A percentile compares a stretch with the other conserved stretches of the same genome.
Evolutionary conservation across 1,284 basidiomycete species (phyloP).

Genomic region (Chondrostereum purpureum): DNA sequence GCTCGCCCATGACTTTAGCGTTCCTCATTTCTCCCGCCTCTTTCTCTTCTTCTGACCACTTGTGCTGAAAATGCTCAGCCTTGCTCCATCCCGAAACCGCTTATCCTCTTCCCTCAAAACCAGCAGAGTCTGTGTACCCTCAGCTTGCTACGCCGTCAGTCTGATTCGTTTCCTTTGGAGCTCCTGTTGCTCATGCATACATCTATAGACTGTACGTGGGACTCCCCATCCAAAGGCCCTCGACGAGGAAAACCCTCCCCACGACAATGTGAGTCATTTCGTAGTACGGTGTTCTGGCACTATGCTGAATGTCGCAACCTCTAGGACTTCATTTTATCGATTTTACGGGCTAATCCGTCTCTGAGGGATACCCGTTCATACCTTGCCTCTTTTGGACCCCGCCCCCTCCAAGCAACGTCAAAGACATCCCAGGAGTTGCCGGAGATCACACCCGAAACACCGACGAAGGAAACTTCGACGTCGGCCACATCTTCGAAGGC

Average conservation of each 20-base stretch:
- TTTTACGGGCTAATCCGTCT: constrained; percentile 91
- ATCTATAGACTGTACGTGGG: constrained; percentile 46
- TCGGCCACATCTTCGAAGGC: constrained; percentile 21
- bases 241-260: constrained; percentile 43
- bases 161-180: constrained; percentile 2
- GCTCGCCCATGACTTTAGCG: constrained; percentile 2
- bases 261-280: constrained; percentile 41
- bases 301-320: constrained; percentile 8
- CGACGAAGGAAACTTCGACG: constrained; percentile 14
- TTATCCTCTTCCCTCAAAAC: constrained; percentile 23
- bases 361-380: constrained; percentile 87
- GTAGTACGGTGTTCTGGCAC: constrained; percentile 5
- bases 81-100: constrained; percentile 17
- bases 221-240: constrained; percentile 28
- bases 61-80: constrained; percentile 24
- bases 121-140: constrained; percentile 36
- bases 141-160: constrained; percentile 58
- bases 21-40: constrained; percentile 6
- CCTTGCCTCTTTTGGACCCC: constrained; percentile 76
- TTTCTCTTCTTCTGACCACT: background rate
- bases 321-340: constrained; percentile 95
- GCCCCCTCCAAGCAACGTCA: constrained; percentile 29
- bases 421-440: constrained; percentile 19
- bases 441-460: background rate
- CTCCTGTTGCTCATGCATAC: constrained; percentile 16